Percentiles rank a stretch among this genome's conserved stretches.
Conservation (phyloP, 495 filamentous ascomycete species). For the Penicillium bovifimosum region DNA sequence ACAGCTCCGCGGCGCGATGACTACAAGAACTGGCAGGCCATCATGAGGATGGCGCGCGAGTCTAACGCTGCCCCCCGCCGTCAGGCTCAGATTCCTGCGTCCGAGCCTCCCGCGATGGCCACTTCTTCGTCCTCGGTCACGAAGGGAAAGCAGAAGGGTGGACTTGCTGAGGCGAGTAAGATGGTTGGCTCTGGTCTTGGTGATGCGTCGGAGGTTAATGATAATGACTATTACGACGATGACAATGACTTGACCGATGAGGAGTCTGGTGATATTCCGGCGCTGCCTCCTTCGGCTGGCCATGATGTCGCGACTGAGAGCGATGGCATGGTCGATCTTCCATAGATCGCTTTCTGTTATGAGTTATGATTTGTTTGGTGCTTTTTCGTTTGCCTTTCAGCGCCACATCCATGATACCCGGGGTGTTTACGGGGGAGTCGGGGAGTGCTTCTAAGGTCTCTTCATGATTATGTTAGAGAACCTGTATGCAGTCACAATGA, state of each 20-base stretch:
- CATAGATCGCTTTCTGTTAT: not conserved
- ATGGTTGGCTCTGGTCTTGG: conserved; percentile 23
- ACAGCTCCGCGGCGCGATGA: conserved; percentile 38
- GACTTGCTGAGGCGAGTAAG: conserved; percentile 7
- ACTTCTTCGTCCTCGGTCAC: not conserved
- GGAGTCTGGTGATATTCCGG: not conserved
- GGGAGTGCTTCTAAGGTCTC: not conserved
- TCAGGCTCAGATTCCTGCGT: not conserved
- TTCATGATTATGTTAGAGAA: not conserved
- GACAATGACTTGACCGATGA: not conserved
- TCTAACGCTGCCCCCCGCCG: not conserved
- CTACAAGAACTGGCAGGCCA: conserved; percentile 39
- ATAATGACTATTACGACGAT: not conserved
- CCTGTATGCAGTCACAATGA: not conserved
- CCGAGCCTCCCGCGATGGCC: not conserved
- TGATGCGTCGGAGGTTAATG: conserved; percentile 11
- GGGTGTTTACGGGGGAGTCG: conserved; percentile 2
- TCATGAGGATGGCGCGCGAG: conserved; percentile 28
- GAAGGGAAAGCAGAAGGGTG: not conserved
- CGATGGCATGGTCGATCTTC: not conserved
- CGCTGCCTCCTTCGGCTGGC: not conserved
- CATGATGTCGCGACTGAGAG: not conserved
- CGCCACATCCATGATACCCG: conserved; percentile 3
- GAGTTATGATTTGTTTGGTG: not conserved
- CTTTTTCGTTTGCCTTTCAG: not conserved